These are phyloP conservation scores for Eimeria maxima DNA, from an alignment of 169 alveolate species.

Conservation along the genomic window DNA sequence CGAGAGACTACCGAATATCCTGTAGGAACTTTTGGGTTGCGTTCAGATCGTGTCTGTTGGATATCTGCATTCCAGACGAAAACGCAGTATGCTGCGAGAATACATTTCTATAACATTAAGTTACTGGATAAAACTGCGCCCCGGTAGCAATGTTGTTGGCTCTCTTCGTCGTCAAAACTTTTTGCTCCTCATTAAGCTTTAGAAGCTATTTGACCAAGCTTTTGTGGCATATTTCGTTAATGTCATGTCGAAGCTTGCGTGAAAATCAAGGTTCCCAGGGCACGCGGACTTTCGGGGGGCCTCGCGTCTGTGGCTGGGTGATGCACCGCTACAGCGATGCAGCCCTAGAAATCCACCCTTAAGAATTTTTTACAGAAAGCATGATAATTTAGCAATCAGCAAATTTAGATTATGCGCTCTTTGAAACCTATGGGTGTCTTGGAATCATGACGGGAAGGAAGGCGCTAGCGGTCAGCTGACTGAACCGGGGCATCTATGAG, in stretches of 20 bases:
- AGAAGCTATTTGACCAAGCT: neutral
- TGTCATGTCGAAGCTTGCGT: neutral
- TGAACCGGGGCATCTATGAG: neutral
- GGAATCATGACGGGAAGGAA: neutral
- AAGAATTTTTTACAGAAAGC: neutral
- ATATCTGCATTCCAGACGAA: neutral
- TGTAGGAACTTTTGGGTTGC: neutral
- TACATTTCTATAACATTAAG: neutral
- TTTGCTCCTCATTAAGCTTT: too few relatives aligned
- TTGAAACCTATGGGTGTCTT: neutral
- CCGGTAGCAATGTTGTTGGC: neutral
- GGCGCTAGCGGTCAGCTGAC: neutral
- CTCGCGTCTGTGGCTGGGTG: neutral
- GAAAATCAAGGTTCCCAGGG: neutral
- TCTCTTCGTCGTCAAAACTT: too few relatives aligned
- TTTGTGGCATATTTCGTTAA: neutral
- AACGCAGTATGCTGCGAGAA: neutral
- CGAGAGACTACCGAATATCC: neutral
- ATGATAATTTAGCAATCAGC: too few relatives aligned
- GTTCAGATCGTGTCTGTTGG: neutral
- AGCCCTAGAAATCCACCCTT: too few relatives aligned
- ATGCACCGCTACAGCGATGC: neutral
- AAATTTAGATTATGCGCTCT: neutral
- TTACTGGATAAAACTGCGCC: neutral
- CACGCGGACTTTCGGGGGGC: neutral